These are phyloP conservation scores for Zopfia rhizophila DNA, from an alignment of 2,329 filamentous ascomycete genomes.

Conservation along the genomic window DNA sequence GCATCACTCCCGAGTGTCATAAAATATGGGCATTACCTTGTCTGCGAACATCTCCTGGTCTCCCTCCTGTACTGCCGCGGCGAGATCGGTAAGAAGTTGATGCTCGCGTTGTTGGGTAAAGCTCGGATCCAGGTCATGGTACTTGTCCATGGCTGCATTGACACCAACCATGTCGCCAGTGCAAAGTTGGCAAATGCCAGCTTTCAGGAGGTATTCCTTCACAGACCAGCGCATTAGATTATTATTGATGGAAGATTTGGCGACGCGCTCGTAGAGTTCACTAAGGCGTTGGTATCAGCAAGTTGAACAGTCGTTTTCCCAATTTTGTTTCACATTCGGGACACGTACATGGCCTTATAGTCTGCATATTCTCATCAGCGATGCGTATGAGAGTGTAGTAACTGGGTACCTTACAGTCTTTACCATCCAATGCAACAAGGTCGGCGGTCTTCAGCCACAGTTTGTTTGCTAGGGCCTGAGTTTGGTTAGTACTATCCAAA, in stretches of 20 bases:
- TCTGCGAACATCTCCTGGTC: slow-evolving; percentile 87
- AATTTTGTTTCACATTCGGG: background rate
- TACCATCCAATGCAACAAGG: slow-evolving; percentile 79
- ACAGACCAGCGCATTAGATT: slow-evolving; percentile 73
- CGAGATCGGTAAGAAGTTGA: slow-evolving; percentile 81
- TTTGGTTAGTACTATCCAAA: slow-evolving; percentile 35
- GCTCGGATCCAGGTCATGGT: slow-evolving; percentile 71
- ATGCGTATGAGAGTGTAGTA: slow-evolving; percentile 43
- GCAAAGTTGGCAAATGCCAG: slow-evolving; percentile 87
- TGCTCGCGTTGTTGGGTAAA: slow-evolving; percentile 84
- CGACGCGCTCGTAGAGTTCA: slow-evolving; percentile 79
- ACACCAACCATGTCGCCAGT: slow-evolving; percentile 80
- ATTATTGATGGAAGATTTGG: slow-evolving; percentile 80
- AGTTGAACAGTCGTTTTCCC: background rate
- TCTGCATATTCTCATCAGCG: slow-evolving; percentile 22
- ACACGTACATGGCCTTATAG: slow-evolving; percentile 45
- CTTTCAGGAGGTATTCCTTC: slow-evolving; percentile 96
- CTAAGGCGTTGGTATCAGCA: slow-evolving; percentile 4
- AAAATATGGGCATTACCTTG: slow-evolving; percentile 69
- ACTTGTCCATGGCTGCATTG: slow-evolving; percentile 82
- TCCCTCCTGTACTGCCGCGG: slow-evolving; percentile 77
- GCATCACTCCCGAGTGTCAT: background rate
- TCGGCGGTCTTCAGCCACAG: slow-evolving; percentile 93
- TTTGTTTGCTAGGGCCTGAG: slow-evolving; percentile 83
- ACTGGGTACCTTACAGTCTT: slow-evolving; percentile 77